Evolutionary conservation across 2,329 filamentous ascomycete genomes (phyloP), one percentile per base, ranked within the genome.

Genomic region (Xylaria sp.): DNA sequence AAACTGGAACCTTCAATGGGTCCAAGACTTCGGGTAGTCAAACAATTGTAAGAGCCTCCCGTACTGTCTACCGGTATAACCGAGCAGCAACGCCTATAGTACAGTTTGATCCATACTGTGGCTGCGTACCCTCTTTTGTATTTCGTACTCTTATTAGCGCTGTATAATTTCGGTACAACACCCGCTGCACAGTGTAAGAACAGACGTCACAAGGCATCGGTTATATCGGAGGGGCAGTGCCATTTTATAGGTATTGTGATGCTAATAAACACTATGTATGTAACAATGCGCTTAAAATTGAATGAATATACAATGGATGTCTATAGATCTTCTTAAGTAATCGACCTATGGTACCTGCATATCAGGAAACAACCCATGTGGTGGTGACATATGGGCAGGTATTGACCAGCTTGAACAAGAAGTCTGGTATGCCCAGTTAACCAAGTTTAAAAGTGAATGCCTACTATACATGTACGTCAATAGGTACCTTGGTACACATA

Each of bases 31-130:
- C 21, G 21, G 21, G 21, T 23, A 9, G 44, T 48, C 44, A 5
- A n/a, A 48, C 8, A 23, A 23, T 16, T 25, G 12, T 51, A 53
- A 55, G 51, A 55, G 51, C 51, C 51, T 42, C 53, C 35, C 5
- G 29, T 37, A 55, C 32, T 55, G 40, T 44, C 40, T 44, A 44
- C 40, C 40, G 40, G n/a, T 13, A 13, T 44, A 2, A 4, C 16
- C 40, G 16, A 6, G 13, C 21, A 5, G 9, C n/a, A 35, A 18
- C 35, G 35, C 29, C 29, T 37, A 29, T 27, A 5, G 12, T 48
- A 25, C 21, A 12, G 27, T 29, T n/a, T 6, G 32, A 32, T 53
- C 32, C 8, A 16, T n/a, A 53, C 50, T 29, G 50, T 53, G 32
- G 27, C 5, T 8, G n/a, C 6, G 44, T 23, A 47, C 44, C n/a